A percentile compares a stretch with the other conserved stretches of the same genome.
phyloP scores from a whole-genome alignment of 352 stramenopile species.

The Pythium myriotylum region DNA sequence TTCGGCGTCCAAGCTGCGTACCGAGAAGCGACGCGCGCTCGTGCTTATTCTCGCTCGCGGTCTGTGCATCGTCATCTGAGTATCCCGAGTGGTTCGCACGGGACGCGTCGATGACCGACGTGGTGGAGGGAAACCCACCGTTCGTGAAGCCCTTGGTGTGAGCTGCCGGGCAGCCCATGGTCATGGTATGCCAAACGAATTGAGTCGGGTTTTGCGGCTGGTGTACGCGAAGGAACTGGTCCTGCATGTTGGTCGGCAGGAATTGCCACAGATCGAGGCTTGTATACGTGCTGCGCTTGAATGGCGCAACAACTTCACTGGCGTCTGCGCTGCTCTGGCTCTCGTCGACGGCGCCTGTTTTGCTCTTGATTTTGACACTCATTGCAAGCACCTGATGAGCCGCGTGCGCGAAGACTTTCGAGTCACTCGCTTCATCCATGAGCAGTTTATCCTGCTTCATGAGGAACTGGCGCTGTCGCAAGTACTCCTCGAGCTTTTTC shows the following conservation, averaged over 20 bases:
- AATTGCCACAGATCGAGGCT: conserved; percentile 79
- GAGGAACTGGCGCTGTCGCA: conserved; percentile 75
- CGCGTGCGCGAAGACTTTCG: conserved; percentile 37
- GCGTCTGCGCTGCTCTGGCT: conserved; percentile 1
- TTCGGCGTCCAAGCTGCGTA: conserved; percentile 6
- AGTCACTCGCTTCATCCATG: conserved; percentile 52
- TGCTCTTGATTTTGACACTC: conserved; percentile 13
- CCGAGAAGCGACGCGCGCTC: conserved; percentile 1
- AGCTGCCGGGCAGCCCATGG: conserved; percentile 79
- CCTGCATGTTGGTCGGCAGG: conserved; percentile 85
- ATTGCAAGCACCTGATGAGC: conserved; percentile 21
- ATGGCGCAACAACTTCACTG: conserved; percentile 51
- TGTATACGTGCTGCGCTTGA: conserved; percentile 88
- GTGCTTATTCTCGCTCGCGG: conserved; percentile 32
- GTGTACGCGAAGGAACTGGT: conserved; percentile 72
- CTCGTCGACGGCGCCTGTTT: conserved; percentile 2
- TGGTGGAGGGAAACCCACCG: conserved; percentile 48
- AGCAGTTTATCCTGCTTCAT: conserved; percentile 74
- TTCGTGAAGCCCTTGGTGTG: conserved; percentile 83
- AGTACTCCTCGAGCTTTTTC: conserved; percentile 73
- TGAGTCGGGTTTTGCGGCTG: conserved; percentile 34
- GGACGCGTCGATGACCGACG: conserved; percentile 2
- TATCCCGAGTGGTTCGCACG: conserved; percentile 5
- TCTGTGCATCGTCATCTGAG: conserved; percentile 30
- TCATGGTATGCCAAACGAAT: conserved; percentile 87